A percentile compares a stretch with the other conserved stretches of the same genome.
Evolutionary conservation across 768 basidiomycete species (phyloP).

Genomic region (Pisolithus marmoratus): DNA sequence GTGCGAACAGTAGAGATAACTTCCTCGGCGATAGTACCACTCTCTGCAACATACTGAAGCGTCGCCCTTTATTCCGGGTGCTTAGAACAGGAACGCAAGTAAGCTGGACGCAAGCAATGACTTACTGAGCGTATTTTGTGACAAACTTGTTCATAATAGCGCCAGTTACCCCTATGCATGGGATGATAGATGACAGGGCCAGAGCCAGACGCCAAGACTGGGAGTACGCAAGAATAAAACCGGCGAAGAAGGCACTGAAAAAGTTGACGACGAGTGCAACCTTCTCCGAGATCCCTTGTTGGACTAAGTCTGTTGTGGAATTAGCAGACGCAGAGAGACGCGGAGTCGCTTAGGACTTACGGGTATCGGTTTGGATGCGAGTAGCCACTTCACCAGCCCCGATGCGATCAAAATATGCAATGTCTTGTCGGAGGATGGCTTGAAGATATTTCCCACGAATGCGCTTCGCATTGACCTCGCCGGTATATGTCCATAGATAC

Average conservation of each 20-base stretch:
- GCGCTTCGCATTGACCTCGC: conserved; percentile 77
- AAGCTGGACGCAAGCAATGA: conserved; percentile 10
- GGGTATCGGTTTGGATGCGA: conserved; percentile 84
- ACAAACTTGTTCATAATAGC: conserved; percentile 65
- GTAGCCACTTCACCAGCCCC: conserved; percentile 94
- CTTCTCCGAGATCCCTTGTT: conserved; percentile 90
- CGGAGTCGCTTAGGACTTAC: conserved; percentile 34
- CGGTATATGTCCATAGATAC: conserved; percentile 65
- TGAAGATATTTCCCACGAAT: conserved; percentile 79
- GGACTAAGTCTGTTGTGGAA: conserved; percentile 63
- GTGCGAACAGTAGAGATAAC: conserved; percentile 88
- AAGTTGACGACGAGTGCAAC: conserved; percentile 66
- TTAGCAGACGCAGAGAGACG: not conserved
- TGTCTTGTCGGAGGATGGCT: conserved; percentile 79
- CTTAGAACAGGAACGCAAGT: not conserved
- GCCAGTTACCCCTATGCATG: conserved; percentile 75
- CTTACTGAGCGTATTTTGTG: conserved; percentile 60
- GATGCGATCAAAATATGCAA: conserved; percentile 85
- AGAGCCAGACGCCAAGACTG: conserved; percentile 79
- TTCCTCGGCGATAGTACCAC: conserved; percentile 86
- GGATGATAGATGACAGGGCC: conserved; percentile 75
- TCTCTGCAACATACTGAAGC: conserved; percentile 69
- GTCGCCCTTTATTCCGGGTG: conserved; percentile 36
- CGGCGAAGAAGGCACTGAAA: conserved; percentile 65
- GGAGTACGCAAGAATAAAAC: conserved; percentile 70